Percentiles rank a stretch among this genome's conserved stretches.
Conservation (phyloP, 1,284 basidiomycete genomes). For the Irpex sp. region DNA sequence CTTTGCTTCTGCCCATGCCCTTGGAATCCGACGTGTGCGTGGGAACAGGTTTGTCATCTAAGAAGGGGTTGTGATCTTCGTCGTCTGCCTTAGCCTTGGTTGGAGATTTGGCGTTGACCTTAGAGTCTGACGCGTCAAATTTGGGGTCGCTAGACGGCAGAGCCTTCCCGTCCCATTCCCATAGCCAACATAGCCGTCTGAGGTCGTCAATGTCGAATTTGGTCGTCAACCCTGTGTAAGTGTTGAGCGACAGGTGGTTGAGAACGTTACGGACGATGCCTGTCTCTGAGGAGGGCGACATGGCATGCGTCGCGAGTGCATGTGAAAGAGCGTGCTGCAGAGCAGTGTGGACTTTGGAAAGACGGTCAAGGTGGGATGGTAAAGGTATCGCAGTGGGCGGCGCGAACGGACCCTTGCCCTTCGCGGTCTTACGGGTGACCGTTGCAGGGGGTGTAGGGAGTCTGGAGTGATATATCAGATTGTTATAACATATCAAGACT, state of each 20-base stretch:
- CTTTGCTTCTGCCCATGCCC: conserved; percentile 2
- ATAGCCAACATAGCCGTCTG: conserved; percentile 77
- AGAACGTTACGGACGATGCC: conserved; percentile 75
- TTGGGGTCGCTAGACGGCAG: conserved; percentile 24
- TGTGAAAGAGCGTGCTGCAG: conserved; percentile 78
- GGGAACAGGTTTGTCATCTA: conserved; percentile 35
- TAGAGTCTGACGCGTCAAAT: conserved; percentile 16
- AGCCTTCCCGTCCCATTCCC: conserved; percentile 73
- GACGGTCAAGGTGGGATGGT: conserved; percentile 56
- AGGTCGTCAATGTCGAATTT: conserved; percentile 66
- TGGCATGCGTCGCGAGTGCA: conserved; percentile 74
- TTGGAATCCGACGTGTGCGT: conserved; percentile 27
- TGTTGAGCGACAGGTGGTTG: conserved; percentile 65
- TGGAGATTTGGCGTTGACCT: too few species aligned
- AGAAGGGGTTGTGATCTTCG: conserved; percentile 72
- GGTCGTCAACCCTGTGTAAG: conserved; percentile 63
- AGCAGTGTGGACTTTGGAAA: conserved; percentile 59
- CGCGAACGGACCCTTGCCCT: conserved; percentile 17
- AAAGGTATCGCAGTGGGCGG: conserved; percentile 33
- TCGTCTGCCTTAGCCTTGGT: conserved; percentile 13
- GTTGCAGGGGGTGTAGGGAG: conserved; percentile 56
- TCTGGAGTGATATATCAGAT: conserved; percentile 28
- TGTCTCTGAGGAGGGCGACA: conserved; percentile 72
- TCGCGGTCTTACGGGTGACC: conserved; percentile 24
- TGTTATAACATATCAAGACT: not conserved